Conservation (phyloP, 306 rosid species). For the Luffa aegyptiaca region DNA sequence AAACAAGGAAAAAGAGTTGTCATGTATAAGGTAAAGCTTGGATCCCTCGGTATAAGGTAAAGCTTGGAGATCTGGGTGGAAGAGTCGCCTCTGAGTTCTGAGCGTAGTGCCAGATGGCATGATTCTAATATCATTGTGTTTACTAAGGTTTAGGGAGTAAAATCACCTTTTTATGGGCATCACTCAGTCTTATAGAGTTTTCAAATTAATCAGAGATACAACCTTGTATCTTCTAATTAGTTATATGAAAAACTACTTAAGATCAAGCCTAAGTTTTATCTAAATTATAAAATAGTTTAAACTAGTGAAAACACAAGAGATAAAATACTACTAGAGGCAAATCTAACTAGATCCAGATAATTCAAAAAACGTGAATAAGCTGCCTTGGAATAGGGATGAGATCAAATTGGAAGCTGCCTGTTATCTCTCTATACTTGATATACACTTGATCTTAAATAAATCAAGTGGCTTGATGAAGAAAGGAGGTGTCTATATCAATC, state of each 20-base stretch:
- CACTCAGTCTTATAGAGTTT: background rate
- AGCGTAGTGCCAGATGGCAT: background rate
- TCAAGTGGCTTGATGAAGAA: background rate
- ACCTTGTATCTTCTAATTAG: background rate
- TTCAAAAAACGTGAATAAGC: background rate
- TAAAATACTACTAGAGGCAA: background rate
- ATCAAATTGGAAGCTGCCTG: background rate
- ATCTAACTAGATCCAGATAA: background rate
- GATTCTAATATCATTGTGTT: background rate
- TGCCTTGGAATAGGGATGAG: background rate
- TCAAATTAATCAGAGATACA: background rate
- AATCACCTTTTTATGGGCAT: background rate
- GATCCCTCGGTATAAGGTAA: background rate
- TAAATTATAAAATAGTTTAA: too few relatives aligned
- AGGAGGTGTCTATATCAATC: background rate
- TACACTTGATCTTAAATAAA: background rate
- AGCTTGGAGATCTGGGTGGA: background rate
- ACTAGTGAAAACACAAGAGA: too few relatives aligned
- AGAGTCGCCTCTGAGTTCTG: background rate
- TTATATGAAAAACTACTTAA: too few relatives aligned
- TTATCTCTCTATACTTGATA: background rate
- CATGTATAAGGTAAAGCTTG: background rate
- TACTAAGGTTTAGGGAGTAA: background rate
- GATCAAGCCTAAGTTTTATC: too few relatives aligned
- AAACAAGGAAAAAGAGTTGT: background rate